Percentiles rank a stretch among this genome's conserved stretches.
Evolutionary conservation across 768 basidiomycete species (phyloP).

Genomic region (Gyrodon lividus): DNA sequence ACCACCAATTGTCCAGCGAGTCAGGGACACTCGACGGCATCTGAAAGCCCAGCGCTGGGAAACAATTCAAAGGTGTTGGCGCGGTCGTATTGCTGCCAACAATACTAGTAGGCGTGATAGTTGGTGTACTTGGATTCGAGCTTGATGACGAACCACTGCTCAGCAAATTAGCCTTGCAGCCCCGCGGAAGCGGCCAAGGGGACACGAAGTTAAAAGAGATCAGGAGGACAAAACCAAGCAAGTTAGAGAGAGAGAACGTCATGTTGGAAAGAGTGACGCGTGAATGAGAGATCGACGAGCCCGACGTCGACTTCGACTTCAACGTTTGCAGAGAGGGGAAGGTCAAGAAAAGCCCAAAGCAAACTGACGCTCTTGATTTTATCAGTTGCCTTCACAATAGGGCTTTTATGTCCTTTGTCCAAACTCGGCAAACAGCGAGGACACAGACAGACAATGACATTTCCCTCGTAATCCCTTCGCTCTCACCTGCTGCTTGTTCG

Average conservation of each 20-base stretch:
- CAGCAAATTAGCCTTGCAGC: conserved; percentile 1
- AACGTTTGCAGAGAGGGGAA: not conserved
- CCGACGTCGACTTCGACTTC: not conserved
- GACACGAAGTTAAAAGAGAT: conserved; percentile 8
- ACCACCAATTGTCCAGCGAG: conserved; percentile 61
- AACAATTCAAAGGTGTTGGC: conserved; percentile 24
- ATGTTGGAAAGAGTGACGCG: conserved; percentile 8
- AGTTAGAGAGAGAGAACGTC: conserved; percentile 1
- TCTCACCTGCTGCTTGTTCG: too few species aligned
- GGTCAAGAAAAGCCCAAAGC: not conserved
- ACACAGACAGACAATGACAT: too few species aligned
- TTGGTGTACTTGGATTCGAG: not conserved
- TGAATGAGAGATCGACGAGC: not conserved
- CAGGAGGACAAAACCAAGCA: conserved; percentile 8
- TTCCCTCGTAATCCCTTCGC: too few species aligned
- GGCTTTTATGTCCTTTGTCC: not conserved
- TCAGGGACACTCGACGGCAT: conserved; percentile 53
- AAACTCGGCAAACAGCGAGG: not conserved
- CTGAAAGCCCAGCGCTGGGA: conserved; percentile 44
- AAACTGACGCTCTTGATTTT: conserved; percentile 1
- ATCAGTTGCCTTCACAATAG: conserved; percentile 6
- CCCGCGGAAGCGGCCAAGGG: conserved; percentile 14
- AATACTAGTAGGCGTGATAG: not conserved
- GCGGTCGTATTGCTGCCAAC: not conserved
- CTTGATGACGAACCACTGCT: not conserved